Percentiles rank a stretch among this genome's conserved stretches.
Evolutionary conservation across 2,329 filamentous ascomycete species (phyloP).

Genomic region (Gaeumannomyces sp.): DNA sequence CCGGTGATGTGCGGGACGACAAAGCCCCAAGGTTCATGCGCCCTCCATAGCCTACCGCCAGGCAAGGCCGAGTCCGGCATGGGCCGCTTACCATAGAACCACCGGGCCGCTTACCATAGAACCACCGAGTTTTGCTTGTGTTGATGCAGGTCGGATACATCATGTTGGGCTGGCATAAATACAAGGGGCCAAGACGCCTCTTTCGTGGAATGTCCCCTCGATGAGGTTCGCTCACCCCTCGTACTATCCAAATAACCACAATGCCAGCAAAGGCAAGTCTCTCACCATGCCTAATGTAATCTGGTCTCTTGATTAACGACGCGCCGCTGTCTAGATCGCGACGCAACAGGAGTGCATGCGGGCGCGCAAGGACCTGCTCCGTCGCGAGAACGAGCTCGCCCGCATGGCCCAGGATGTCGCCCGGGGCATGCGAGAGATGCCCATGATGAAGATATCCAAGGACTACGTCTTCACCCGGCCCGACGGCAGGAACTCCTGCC

Average conservation of each 20-base stretch:
- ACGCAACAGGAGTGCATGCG: neutral
- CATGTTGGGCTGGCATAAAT: neutral
- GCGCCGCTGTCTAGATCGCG: neutral
- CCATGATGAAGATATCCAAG: conserved; percentile 32
- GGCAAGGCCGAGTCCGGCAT: neutral
- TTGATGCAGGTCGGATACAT: neutral
- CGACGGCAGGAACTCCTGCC: conserved; percentile 17
- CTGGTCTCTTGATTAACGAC: neutral
- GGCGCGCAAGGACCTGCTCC: conserved; percentile 6
- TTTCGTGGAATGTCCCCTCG: neutral
- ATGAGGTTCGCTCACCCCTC: neutral
- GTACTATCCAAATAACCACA: neutral
- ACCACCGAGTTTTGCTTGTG: neutral
- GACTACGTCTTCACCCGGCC: conserved; percentile 29
- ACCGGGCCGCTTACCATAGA: neutral
- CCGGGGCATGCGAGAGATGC: conserved; percentile 28
- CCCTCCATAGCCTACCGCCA: neutral
- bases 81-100: neutral
- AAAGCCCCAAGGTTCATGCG: neutral
- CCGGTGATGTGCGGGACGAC: neutral
- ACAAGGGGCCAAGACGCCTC: neutral
- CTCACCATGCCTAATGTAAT: too few species aligned
- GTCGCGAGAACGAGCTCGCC: conserved; percentile 3
- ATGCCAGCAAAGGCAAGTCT: conserved; percentile 4
- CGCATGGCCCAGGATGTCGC: conserved; percentile 17